Evolutionary conservation across 306 rosid species (phyloP).

Genomic region (Gastrolobium bilobum): DNA sequence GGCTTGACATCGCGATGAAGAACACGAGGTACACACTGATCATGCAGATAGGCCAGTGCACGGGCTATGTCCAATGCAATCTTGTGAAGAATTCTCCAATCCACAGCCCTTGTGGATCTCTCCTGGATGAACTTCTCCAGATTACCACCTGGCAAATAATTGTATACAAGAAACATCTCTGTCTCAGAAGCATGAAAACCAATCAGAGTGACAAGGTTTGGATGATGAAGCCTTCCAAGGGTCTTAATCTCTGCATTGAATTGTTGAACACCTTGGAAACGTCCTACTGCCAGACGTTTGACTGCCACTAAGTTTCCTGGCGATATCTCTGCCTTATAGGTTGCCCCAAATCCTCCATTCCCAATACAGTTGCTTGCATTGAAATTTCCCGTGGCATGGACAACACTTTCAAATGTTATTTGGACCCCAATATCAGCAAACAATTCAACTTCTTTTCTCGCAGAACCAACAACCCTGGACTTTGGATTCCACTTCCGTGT

Average conservation of each 20-base stretch:
- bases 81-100: constrained; percentile 95
- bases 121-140: constrained; percentile 92
- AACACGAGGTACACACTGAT: constrained; percentile 91
- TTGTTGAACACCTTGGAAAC: constrained; percentile 92
- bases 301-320: constrained; percentile 76
- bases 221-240: constrained; percentile 90
- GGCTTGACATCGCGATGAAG: constrained; percentile 97
- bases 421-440: constrained; percentile 82
- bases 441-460: constrained; percentile 80
- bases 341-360: constrained; percentile 96
- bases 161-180: constrained; percentile 91
- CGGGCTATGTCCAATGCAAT: constrained; percentile 92
- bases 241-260: constrained; percentile 90
- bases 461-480: constrained; percentile 71
- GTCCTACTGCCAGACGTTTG: constrained; percentile 90
- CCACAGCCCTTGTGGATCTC: constrained; percentile 86
- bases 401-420: constrained; percentile 82
- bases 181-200: constrained; percentile 96
- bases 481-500: constrained; percentile 85
- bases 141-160: constrained; percentile 90
- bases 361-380: constrained; percentile 92
- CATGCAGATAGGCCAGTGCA: constrained; percentile 91
- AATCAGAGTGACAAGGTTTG: constrained; percentile 84
- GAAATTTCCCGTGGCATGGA: constrained; percentile 80
- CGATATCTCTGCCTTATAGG: constrained; percentile 88